These are phyloP conservation scores for Lippia alba DNA, from an alignment of 305 asterid genomes.

Conservation along the genomic window DNA sequence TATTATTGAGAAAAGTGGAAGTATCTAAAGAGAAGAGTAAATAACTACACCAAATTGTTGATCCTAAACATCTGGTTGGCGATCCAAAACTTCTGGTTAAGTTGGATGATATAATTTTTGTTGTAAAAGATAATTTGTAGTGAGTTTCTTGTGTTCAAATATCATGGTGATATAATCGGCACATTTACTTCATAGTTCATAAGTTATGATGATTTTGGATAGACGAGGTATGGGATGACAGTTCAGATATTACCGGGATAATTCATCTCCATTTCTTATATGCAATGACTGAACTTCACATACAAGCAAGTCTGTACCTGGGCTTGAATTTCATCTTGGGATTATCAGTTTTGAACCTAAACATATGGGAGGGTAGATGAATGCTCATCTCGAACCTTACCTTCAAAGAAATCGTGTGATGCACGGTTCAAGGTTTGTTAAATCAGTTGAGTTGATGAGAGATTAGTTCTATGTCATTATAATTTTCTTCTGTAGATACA, in stretches of 20 bases:
- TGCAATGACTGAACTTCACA: too few relatives aligned
- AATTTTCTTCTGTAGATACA: conserved; percentile 30
- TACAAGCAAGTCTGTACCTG: too few relatives aligned
- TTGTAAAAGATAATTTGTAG: conserved; percentile 32
- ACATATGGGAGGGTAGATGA: too few relatives aligned
- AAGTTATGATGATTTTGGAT: too few relatives aligned
- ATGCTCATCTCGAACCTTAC: too few relatives aligned
- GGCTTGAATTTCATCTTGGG: too few relatives aligned
- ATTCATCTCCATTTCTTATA: too few relatives aligned
- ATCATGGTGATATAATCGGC: conserved; percentile 10
- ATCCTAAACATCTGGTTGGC: conserved; percentile 23
- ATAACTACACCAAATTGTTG: conserved; percentile 9
- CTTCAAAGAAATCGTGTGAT: too few relatives aligned
- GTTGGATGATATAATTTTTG: conserved; percentile 1
- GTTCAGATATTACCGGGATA: too few relatives aligned
- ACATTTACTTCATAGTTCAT: too few relatives aligned
- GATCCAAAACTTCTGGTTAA: background rate
- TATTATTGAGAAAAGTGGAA: conserved; percentile 10
- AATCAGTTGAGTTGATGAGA: conserved; percentile 31
- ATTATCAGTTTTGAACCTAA: too few relatives aligned
- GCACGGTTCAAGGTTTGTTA: conserved; percentile 23
- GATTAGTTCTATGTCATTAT: conserved; percentile 30
- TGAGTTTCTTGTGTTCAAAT: conserved; percentile 30
- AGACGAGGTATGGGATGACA: too few relatives aligned
- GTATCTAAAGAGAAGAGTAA: conserved; percentile 1